Percentiles rank a stretch among this genome's conserved stretches.
Conservation (phyloP, 1,284 basidiomycete species). For the Ganoderma boninense region DNA sequence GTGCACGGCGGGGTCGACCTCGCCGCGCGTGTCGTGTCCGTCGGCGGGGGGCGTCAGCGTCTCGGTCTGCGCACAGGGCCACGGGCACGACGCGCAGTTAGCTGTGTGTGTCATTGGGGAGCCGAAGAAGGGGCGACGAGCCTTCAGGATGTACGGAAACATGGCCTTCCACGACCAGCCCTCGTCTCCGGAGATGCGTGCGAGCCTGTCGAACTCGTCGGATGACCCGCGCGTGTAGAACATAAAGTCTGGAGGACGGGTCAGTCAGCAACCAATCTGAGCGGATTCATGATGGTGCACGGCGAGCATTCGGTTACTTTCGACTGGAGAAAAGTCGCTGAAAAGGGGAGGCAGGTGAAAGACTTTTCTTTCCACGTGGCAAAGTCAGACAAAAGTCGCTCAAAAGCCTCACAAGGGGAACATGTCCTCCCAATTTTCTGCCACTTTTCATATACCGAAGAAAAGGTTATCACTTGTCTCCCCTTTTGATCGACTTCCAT, state of each 20-base stretch:
- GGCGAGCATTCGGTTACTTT: too few species aligned
- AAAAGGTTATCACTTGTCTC: too few species aligned
- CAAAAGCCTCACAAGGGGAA: too few species aligned
- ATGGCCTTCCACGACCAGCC: conserved; percentile 18
- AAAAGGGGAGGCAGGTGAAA: too few species aligned
- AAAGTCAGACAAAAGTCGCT: too few species aligned
- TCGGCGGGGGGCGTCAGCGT: conserved; percentile 10
- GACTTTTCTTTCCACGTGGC: too few species aligned
- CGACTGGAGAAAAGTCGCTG: too few species aligned
- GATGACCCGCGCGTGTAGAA: conserved; percentile 11
- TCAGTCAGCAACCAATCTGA: neutral
- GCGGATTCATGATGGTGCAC: neutral
- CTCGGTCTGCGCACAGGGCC: conserved; percentile 1
- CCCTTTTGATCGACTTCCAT: too few species aligned
- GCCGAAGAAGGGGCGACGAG: neutral
- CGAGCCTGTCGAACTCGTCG: conserved; percentile 18
- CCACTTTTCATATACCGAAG: too few species aligned
- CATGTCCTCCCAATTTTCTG: too few species aligned
- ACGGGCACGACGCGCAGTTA: neutral
- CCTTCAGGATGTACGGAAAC: conserved; percentile 5
- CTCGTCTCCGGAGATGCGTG: conserved; percentile 15
- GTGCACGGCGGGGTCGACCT: neutral
- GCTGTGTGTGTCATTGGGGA: neutral
- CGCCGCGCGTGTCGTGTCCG: conserved; percentile 5
- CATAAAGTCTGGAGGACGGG: conserved; percentile 1